These are phyloP conservation scores for Vigna nakashimae DNA, from an alignment of 306 rosid species.

Conservation along the genomic window DNA sequence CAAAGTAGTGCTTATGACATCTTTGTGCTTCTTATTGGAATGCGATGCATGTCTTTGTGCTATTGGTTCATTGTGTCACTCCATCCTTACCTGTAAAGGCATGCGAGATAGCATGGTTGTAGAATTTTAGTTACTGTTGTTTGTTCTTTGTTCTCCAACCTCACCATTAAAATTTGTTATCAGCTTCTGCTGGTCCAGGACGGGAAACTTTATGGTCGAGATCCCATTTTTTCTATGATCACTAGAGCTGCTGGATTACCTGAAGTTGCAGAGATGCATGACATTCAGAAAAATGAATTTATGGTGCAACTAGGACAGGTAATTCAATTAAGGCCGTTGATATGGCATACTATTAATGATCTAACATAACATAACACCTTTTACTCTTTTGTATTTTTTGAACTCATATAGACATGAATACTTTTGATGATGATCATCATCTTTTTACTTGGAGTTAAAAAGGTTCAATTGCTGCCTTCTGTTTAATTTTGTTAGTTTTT, in stretches of 20 bases:
- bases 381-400: not conserved
- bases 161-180: constrained; percentile 53
- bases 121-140: constrained; percentile 28
- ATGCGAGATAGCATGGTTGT: constrained; percentile 6
- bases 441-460: constrained; percentile 1
- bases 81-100: constrained; percentile 24
- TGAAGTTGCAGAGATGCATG: constrained; percentile 70
- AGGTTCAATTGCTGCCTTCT: constrained; percentile 17
- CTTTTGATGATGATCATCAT: constrained; percentile 20
- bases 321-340: constrained; percentile 41
- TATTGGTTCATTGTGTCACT: constrained; percentile 29
- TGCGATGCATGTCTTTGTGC: constrained; percentile 23
- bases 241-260: constrained; percentile 85
- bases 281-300: constrained; percentile 74
- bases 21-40: constrained; percentile 24
- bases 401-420: constrained; percentile 25
- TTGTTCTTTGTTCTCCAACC: constrained; percentile 42
- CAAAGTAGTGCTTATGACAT: constrained; percentile 2
- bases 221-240: constrained; percentile 72
- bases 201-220: constrained; percentile 86
- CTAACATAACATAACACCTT: constrained; percentile 13
- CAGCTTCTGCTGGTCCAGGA: constrained; percentile 93
- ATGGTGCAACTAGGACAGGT: constrained; percentile 91
- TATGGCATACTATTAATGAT: constrained; percentile 15
- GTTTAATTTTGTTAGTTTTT: constrained; percentile 24